Evolutionary conservation across 139 green algal genomes (phyloP).

Genomic region (Ettlia oleoabundans): DNA sequence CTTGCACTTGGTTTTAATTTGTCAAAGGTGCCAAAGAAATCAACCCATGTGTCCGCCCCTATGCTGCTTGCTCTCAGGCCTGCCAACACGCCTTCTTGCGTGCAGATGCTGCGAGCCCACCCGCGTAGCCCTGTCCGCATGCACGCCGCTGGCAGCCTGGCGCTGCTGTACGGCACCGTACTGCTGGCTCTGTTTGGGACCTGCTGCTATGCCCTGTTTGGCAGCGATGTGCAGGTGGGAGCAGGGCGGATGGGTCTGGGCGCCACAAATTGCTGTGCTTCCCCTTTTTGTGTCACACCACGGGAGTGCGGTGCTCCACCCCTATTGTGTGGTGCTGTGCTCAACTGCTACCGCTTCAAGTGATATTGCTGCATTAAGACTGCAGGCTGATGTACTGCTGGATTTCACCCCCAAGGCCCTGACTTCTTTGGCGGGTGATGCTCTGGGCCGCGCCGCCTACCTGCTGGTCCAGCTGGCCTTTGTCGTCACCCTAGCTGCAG

Average conservation of each 20-base stretch:
- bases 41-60: too few relatives aligned
- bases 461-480: slow-evolving; percentile 17
- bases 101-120: neutral
- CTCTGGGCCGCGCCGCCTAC: neutral
- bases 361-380: too few relatives aligned
- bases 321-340: neutral
- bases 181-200: neutral
- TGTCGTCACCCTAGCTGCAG: neutral
- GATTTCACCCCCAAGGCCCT: slow-evolving; percentile 7
- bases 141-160: neutral
- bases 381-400: slow-evolving; percentile 2
- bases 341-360: too few relatives aligned
- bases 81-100: too few relatives aligned
- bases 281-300: too few relatives aligned
- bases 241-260: too few relatives aligned
- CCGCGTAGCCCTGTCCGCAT: neutral
- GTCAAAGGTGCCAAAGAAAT: too few relatives aligned
- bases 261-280: too few relatives aligned
- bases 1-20: too few relatives aligned
- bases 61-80: too few relatives aligned
- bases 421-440: neutral
- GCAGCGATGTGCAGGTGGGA: slow-evolving; percentile 6
- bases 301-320: too few relatives aligned
- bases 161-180: neutral
- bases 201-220: slow-evolving; percentile 25